Evolutionary conservation across 495 filamentous ascomycete species (phyloP), one percentile per base, ranked within the genome.

Genomic region (Aspergillus olivimuriae): DNA sequence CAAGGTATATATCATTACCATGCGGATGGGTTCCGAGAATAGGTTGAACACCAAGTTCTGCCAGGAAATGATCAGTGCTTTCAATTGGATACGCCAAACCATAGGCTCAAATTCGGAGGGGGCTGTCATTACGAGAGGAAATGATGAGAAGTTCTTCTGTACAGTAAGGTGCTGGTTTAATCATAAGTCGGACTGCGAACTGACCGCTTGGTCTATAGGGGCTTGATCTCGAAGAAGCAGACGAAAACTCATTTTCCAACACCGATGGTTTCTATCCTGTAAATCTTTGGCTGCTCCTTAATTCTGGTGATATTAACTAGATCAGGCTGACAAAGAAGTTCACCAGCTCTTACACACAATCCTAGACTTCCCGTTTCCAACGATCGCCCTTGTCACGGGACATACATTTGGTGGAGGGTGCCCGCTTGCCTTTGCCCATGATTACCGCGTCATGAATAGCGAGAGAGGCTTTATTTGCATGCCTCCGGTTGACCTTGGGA

Each of bases 381-480:
- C 71, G 1, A 68, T 75, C 42, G 70, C 70, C n/a, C 49, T 71
- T 1, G 33, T 75, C 7, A 75, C 70, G 0, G 71, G 71, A 11
- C 71, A 75, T 41, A 72, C 70, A 2, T 75, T 75, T 35, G 71
- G 71, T 22, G 70, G 67, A 2, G 71, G 64, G 4, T 70, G 67
- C 24, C 70, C 67, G 4, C 57, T 73, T 18, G 61, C 69, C 0
- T 48, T 75, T 4, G 58, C 66, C 4, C 70, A 73, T 37, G 71
- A 75, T 38, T 75, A 73, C 48, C 61, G 71, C 6, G 53, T 75
- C 32, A 75, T 75, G 71, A 75, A 75, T 45, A 60, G 64, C n/a
- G 50, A 56, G 14, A 61, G 71, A 9, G 71, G 71, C 15, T 75
- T 69, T 50, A 47, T 61, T 21, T 67, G 51, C 23, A 72, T 75